These are phyloP conservation scores for Fusarium falciforme DNA, from an alignment of 2,329 filamentous ascomycete species.

Conservation along the genomic window DNA sequence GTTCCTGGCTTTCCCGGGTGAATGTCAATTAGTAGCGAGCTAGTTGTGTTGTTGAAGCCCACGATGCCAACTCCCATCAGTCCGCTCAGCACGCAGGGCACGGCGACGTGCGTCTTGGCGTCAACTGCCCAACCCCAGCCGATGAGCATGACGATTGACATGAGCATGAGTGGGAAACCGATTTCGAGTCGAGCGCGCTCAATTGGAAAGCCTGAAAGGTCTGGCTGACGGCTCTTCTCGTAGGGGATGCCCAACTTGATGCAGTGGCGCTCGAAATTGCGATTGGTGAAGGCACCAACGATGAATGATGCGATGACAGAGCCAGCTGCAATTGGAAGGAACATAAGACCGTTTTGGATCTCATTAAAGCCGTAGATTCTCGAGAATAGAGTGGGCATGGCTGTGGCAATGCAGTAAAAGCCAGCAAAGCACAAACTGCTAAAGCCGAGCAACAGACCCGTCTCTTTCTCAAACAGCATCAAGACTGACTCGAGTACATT, in stretches of 20 bases:
- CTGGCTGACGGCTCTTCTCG: constrained; percentile 62
- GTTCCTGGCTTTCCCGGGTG: constrained; percentile 64
- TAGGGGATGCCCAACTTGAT: constrained; percentile 62
- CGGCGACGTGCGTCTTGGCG: constrained; percentile 56
- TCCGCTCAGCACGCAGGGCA: constrained; percentile 59
- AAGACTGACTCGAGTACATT: constrained; percentile 55
- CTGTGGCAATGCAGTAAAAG: constrained; percentile 60
- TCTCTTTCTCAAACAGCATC: constrained; percentile 56
- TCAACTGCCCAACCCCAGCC: constrained; percentile 65
- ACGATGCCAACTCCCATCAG: constrained; percentile 62
- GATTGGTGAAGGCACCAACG: constrained; percentile 70
- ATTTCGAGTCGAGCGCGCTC: constrained; percentile 63
- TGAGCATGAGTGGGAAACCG: constrained; percentile 61
- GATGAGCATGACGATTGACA: constrained; percentile 60
- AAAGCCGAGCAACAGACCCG: constrained; percentile 57
- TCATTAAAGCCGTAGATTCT: constrained; percentile 70
- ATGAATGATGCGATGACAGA: constrained; percentile 59
- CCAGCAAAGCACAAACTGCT: constrained; percentile 60
- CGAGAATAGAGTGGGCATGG: constrained; percentile 57
- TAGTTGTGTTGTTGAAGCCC: constrained; percentile 65
- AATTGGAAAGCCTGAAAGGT: constrained; percentile 62
- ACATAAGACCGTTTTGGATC: constrained; percentile 64
- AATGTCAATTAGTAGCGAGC: constrained; percentile 66
- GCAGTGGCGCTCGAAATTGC: constrained; percentile 75
- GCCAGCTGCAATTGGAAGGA: constrained; percentile 62